Conservation (phyloP, 495 filamentous ascomycete genomes). For the Neurospora intermedia region DNA sequence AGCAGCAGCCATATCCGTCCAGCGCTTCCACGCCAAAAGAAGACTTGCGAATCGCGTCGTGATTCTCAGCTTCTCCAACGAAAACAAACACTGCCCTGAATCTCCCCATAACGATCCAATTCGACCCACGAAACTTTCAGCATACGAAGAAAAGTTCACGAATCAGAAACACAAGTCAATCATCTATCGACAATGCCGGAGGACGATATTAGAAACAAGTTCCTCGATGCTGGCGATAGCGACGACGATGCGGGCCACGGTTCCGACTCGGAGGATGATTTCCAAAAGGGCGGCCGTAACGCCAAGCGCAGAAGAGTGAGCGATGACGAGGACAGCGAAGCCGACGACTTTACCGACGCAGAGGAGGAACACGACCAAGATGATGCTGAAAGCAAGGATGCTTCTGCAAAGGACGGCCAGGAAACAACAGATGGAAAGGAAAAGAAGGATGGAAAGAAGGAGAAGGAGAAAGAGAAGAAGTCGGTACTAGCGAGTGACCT, state of each 20-base stretch:
- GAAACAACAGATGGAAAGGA: constrained; percentile 15
- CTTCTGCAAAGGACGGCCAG: neutral
- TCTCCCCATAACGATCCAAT: neutral
- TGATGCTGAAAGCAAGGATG: constrained; percentile 10
- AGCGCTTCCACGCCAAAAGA: neutral
- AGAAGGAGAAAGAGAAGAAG: constrained; percentile 12
- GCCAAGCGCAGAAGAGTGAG: constrained; percentile 57
- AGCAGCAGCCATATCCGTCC: neutral
- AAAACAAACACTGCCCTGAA: neutral
- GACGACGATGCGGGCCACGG: constrained; percentile 54
- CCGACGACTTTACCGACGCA: constrained; percentile 20
- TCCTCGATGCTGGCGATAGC: constrained; percentile 57
- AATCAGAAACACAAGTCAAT: no score
- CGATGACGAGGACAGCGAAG: constrained; percentile 31
- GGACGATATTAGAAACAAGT: constrained; percentile 59
- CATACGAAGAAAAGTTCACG: neutral
- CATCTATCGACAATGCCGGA: neutral
- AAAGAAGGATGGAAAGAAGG: constrained; percentile 3
- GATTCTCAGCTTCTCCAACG: neutral
- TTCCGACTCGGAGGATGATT: constrained; percentile 61
- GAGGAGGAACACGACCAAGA: constrained; percentile 23
- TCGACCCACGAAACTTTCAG: neutral
- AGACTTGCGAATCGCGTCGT: neutral
- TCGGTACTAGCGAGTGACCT: constrained; percentile 22
- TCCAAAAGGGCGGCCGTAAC: constrained; percentile 50